A percentile compares a stretch with the other conserved stretches of the same genome.
Evolutionary conservation across 345 rosid species (phyloP).

Genomic region (Erysimum cheiranthoides): DNA sequence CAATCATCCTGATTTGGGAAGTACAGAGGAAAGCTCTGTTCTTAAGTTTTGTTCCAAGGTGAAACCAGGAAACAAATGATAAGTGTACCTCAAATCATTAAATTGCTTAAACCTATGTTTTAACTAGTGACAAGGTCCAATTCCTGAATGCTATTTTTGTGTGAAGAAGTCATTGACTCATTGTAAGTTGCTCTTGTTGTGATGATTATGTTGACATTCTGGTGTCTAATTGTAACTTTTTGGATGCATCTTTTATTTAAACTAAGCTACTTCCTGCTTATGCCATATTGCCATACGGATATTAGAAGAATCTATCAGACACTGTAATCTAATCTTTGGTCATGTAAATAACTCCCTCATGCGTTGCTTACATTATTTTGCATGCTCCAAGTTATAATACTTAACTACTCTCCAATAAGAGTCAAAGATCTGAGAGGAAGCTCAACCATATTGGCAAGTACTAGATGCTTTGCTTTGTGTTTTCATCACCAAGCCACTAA

Average conservation of each 20-base stretch:
- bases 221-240: background rate
- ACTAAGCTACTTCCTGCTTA: background rate
- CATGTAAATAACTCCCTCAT: no score
- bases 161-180: background rate
- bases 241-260: background rate
- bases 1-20: background rate
- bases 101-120: background rate
- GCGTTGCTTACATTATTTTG: no score
- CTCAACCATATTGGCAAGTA: no score
- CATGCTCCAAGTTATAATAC: no score
- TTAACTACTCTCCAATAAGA: no score
- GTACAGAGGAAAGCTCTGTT: background rate
- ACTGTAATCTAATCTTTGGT: no score
- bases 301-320: no score
- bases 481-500: no score
- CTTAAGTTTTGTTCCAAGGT: slow-evolving; percentile 20
- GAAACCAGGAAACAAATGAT: background rate
- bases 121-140: background rate
- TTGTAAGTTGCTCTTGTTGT: background rate
- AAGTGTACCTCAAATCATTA: background rate
- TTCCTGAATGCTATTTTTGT: background rate
- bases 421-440: no score
- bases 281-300: no score
- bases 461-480: no score
- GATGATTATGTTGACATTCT: background rate